phyloP scores from a whole-genome alignment of 331 rosid species.

The Ulmus americana region DNA sequence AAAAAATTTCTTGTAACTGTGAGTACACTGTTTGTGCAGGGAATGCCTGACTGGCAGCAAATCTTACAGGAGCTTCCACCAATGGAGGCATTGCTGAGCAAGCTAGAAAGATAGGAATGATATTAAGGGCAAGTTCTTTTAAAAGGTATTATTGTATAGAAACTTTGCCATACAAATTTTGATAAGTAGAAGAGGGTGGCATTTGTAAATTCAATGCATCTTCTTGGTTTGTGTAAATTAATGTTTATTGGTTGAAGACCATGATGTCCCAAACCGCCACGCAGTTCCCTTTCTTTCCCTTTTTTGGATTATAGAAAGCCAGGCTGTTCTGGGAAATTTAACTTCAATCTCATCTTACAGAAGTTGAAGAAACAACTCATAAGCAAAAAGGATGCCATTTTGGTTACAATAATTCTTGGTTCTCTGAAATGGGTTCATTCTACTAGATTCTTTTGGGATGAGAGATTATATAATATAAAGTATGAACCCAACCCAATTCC shows the following conservation, averaged over 20 bases:
- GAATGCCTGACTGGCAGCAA: slow-evolving; percentile 93
- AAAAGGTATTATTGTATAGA: slow-evolving; percentile 16
- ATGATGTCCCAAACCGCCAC: slow-evolving; percentile 4
- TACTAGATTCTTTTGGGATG: slow-evolving; percentile 13
- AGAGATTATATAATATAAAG: neutral
- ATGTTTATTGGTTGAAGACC: neutral
- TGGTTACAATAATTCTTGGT: slow-evolving; percentile 7
- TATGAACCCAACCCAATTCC: neutral
- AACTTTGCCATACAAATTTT: slow-evolving; percentile 4
- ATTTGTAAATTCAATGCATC: neutral
- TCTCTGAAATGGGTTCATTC: slow-evolving; percentile 8
- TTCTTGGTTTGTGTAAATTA: neutral
- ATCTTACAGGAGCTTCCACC: slow-evolving; percentile 81
- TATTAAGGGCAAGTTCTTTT: neutral
- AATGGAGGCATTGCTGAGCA: slow-evolving; percentile 82
- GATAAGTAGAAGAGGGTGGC: neutral
- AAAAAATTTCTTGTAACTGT: too few relatives aligned
- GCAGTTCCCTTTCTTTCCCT: neutral
- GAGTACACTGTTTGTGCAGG: slow-evolving; percentile 41
- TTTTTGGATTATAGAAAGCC: neutral
- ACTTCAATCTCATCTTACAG: neutral
- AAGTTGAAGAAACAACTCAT: neutral
- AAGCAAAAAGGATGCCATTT: neutral
- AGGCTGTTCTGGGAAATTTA: neutral
- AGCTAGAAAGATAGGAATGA: slow-evolving; percentile 60